These are phyloP conservation scores for Stephania cephalantha DNA, from an alignment of 164 flowering plant species.

Conservation along the genomic window DNA sequence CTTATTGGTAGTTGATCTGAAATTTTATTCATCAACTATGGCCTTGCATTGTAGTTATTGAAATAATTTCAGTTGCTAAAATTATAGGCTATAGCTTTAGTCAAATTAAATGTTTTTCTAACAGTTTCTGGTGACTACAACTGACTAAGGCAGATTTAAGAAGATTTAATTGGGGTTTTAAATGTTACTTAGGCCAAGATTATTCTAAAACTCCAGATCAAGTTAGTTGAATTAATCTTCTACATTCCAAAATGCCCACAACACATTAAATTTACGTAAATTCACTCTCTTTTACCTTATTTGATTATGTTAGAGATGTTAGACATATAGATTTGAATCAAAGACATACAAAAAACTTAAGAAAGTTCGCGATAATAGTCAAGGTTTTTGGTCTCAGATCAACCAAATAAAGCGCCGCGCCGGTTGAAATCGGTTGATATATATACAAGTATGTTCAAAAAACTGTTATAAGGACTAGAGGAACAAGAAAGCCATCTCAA, in stretches of 20 bases:
- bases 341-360: neutral
- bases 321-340: neutral
- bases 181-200: neutral
- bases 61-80: neutral
- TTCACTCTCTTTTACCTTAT: neutral
- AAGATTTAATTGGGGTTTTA: neutral
- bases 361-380: too few species aligned
- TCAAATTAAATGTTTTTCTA: neutral
- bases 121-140: neutral
- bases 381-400: neutral
- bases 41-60: neutral
- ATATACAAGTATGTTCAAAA: neutral
- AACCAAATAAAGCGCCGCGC: neutral
- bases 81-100: neutral
- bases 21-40: neutral
- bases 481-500: constrained; percentile 7
- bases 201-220: too few species aligned
- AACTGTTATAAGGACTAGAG: neutral
- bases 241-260: too few species aligned
- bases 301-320: neutral
- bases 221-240: too few species aligned
- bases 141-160: neutral
- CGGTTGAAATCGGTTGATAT: neutral
- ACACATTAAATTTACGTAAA: neutral
- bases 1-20: neutral